Base-by-base conservation (phyloP, 352 stramenopile species). In the Peronospora farinosa region DNA sequence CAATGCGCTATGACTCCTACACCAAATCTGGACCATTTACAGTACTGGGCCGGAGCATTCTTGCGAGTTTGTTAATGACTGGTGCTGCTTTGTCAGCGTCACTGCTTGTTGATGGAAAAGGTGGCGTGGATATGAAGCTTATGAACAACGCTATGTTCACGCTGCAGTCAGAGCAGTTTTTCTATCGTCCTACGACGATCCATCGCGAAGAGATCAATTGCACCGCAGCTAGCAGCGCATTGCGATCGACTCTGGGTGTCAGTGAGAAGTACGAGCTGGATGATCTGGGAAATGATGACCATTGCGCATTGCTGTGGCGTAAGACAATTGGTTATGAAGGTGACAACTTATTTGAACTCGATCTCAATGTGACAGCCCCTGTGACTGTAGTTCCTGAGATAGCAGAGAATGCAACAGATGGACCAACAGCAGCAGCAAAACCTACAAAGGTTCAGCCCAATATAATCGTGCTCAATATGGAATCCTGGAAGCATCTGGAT, bases 401-500 rank as follows among this genome's bases (percentile, higher is more conserved):
- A 5, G 28, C 33, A 3, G 42, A 38, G 2, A 48, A 56, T 21
- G 33, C 40, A n/a, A 60, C 40, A 4, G 13, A 17, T 41, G 21
- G 32, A 27, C 52, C 47, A n/a, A n/a, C n/a, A 13, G 40, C 44
- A 44, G 19, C 33, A 36, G 39, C 41, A 12, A 58, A 59, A 16
- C 13, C 36, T 8, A 51, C 16, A 3, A 56, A 52, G 36, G 49
- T 40, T 17, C 51, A 56, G 19, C 77, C 77, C 1, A 88, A 88
- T 46, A 80, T 88, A 16, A 82, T 88, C 40, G 59, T 88, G 23
- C 63, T 88, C 51, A 84, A 86, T 35, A 84, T 88, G 68, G 77
- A 84, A 43, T 86, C 74, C 8, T 88, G 72, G 72, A 67, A 74
- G 2, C 66, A 74, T 28, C 43, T 84, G n/a, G 74, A 88, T 42